Evolutionary conservation across 2,329 filamentous ascomycete species (phyloP), one percentile per base, ranked within the genome.

Genomic region (Colletotrichum agaves): DNA sequence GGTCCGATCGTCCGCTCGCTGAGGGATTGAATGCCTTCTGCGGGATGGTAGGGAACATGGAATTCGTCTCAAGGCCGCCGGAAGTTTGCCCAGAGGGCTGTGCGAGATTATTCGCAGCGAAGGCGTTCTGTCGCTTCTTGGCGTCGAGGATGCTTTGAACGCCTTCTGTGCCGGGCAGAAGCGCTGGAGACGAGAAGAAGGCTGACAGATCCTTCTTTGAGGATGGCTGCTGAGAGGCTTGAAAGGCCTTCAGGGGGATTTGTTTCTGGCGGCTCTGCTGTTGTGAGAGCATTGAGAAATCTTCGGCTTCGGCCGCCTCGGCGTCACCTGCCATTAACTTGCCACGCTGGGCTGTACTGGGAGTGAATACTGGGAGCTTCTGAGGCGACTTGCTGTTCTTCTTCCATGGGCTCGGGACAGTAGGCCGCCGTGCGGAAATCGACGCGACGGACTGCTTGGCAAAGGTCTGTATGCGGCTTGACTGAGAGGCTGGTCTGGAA

Each of bases 171-270:
- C 73, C 72, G 2, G 81, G 81, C 27, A 82, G 71, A 7, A 75
- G 71, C 0, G 82, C 81, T 1, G 87, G 86, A 3, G 87, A 88
- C 0, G 87, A 89, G 73, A 89, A 89, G 74, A 88, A 89, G 7
- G 81, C 79, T 5, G 84, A 81, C 2, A 88, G 77, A 59, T 88
- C 83, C 59, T 71, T 68, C 47, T 65, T 69, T 8, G 49, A 56
- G 11, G 63, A 61, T 5, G 53, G 35, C 33, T 52, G 60, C 13
- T 64, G 52, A 15, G 44, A 35, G 13, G 44, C 53, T 8, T 61
- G 37, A 19, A 63, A 52, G 10, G 50, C 31, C 49, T 70, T 69
- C 5, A 47, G 47, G 3, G 63, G 59, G 37, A 67, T 47, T 41
- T 59, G 65, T 41, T 60, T 64, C 35, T 68, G 47, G 3, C 46